These are phyloP conservation scores for Bryoglossum gracile DNA, from an alignment of 495 filamentous ascomycete species.

Conservation along the genomic window DNA sequence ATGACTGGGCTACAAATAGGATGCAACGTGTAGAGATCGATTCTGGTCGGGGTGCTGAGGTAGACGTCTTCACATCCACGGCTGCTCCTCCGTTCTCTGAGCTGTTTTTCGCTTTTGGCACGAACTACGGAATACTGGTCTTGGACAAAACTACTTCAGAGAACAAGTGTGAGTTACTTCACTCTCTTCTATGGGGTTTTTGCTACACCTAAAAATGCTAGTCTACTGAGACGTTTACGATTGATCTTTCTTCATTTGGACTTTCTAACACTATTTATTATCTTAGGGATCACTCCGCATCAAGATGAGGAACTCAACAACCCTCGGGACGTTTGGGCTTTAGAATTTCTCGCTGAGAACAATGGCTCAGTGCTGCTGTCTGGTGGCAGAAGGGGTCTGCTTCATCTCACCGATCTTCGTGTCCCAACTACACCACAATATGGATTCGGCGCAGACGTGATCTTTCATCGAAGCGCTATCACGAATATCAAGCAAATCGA, in stretches of 20 bases:
- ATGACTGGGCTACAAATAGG: too few relatives aligned
- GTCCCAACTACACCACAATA: slow-evolving; percentile 6
- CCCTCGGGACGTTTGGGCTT: slow-evolving; percentile 15
- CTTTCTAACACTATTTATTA: too few relatives aligned
- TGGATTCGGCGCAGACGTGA: slow-evolving; percentile 3
- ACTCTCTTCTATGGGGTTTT: too few relatives aligned
- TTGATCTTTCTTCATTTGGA: too few relatives aligned
- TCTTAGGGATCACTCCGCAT: too few relatives aligned
- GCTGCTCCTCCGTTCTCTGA: slow-evolving; percentile 10
- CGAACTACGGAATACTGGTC: slow-evolving; percentile 13
- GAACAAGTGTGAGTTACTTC: too few relatives aligned
- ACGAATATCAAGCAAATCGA: slow-evolving; percentile 24
- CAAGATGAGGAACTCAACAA: too few relatives aligned
- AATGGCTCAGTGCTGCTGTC: slow-evolving; percentile 17
- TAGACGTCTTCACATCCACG: slow-evolving; percentile 12
- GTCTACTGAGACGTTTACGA: too few relatives aligned
- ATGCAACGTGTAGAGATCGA: slow-evolving; percentile 9
- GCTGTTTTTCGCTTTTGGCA: slow-evolving; percentile 20
- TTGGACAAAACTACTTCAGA: slow-evolving; percentile 10
- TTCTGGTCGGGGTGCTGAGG: neutral
- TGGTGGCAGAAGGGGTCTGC: slow-evolving; percentile 13
- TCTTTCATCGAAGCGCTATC: slow-evolving; percentile 21
- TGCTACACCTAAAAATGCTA: too few relatives aligned
- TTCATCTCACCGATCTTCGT: slow-evolving; percentile 22
- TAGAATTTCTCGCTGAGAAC: slow-evolving; percentile 13